These are phyloP conservation scores for Corymbia calophylla DNA, from an alignment of 441 rosid genomes.

Conservation along the genomic window DNA sequence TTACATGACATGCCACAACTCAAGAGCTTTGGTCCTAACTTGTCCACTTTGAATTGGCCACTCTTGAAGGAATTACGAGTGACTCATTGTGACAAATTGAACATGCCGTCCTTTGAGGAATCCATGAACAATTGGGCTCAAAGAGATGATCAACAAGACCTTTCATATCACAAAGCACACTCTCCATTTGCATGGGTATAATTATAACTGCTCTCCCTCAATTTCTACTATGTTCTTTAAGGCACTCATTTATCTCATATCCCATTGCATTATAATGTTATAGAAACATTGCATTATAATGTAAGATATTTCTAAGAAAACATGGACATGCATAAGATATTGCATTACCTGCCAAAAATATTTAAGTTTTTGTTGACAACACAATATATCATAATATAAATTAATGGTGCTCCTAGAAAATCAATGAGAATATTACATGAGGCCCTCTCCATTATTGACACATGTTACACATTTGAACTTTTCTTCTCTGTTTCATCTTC, in stretches of 20 bases:
- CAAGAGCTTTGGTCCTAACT: accelerated
- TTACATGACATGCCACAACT: neutral
- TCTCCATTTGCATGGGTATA: neutral
- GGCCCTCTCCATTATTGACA: neutral
- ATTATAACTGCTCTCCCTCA: accelerated
- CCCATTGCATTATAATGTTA: neutral
- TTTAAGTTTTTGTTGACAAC: neutral
- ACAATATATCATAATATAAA: neutral
- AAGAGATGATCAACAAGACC: accelerated
- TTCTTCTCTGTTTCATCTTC: neutral
- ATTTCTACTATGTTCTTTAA: neutral
- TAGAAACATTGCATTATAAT: neutral
- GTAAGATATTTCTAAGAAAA: too few species aligned
- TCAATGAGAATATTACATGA: too few species aligned
- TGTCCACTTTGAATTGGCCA: neutral
- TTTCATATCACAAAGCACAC: neutral
- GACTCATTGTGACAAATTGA: neutral
- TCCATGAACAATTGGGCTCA: neutral
- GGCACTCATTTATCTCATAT: neutral
- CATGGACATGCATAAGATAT: neutral
- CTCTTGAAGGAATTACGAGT: neutral
- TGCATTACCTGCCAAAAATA: neutral
- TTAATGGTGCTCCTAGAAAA: neutral
- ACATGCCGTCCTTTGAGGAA: accelerated
- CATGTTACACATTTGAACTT: neutral